These are phyloP conservation scores for Sphaceloma murrayae DNA, from an alignment of 2,329 filamentous ascomycete species.

Conservation along the genomic window DNA sequence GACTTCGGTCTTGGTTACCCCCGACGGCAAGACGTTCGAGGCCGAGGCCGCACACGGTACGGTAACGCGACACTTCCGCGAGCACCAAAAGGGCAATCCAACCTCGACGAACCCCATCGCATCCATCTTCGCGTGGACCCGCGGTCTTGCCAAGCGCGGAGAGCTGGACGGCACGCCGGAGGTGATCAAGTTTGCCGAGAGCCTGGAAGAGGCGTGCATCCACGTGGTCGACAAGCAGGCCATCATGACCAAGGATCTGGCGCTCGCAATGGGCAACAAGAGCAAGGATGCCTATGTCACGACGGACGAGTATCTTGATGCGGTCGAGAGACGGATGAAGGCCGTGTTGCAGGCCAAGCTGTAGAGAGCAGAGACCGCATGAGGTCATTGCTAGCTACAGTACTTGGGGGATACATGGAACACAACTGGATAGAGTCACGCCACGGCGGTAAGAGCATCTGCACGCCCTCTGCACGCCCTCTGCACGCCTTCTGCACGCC, in stretches of 20 bases:
- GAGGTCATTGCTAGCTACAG: constrained; percentile 3
- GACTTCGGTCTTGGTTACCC: constrained; percentile 95
- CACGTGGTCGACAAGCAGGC: constrained; percentile 89
- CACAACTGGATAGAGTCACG: too few species aligned
- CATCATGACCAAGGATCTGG: constrained; percentile 98
- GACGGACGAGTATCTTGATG: constrained; percentile 81
- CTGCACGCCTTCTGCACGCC: too few species aligned
- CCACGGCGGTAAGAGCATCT: too few species aligned
- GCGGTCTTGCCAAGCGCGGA: constrained; percentile 85
- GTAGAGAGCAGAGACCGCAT: constrained; percentile 30
- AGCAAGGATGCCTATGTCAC: constrained; percentile 81
- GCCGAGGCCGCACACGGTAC: constrained; percentile 97
- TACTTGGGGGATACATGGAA: too few species aligned
- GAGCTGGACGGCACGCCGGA: constrained; percentile 90
- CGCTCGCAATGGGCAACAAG: constrained; percentile 86
- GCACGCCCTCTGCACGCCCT: too few species aligned
- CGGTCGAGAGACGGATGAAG: constrained; percentile 86
- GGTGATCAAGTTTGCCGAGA: constrained; percentile 81
- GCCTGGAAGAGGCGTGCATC: constrained; percentile 83
- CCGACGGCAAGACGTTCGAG: constrained; percentile 93
- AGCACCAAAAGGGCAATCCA: constrained; percentile 95
- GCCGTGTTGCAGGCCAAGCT: constrained; percentile 67
- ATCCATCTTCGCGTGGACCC: constrained; percentile 98
- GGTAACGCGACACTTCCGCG: constrained; percentile 95
- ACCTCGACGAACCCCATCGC: constrained; percentile 98